These are phyloP conservation scores for Carpinus viminea DNA, from an alignment of 306 rosid species.

Conservation along the genomic window DNA sequence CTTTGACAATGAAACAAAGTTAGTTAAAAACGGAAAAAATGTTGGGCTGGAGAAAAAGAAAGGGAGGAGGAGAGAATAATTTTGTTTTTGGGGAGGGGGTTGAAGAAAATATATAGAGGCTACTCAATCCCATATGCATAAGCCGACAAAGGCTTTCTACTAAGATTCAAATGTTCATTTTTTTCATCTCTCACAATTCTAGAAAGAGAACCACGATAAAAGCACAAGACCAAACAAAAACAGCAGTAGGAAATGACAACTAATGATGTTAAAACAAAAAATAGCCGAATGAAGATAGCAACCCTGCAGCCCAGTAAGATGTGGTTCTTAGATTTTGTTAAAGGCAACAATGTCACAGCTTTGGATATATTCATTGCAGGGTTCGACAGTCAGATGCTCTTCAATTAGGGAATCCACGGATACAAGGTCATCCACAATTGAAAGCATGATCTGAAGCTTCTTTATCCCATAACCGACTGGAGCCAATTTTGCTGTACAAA, in stretches of 20 bases:
- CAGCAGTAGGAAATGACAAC: neutral
- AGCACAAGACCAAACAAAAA: slow-evolving; percentile 20
- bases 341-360: slow-evolving; percentile 95
- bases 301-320: slow-evolving; percentile 4
- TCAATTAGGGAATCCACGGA: slow-evolving; percentile 77
- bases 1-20: no score
- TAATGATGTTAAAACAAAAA: neutral
- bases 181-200: slow-evolving; percentile 31
- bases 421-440: slow-evolving; percentile 84
- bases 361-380: slow-evolving; percentile 66
- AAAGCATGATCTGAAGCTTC: slow-evolving; percentile 83
- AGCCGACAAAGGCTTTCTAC: neutral
- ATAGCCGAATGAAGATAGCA: slow-evolving; percentile 50
- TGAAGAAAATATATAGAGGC: no score
- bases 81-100: no score
- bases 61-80: no score
- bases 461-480: slow-evolving; percentile 90
- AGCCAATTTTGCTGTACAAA: slow-evolving; percentile 67
- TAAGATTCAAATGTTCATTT: slow-evolving; percentile 7
- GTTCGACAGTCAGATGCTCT: slow-evolving; percentile 71
- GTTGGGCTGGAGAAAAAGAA: no score
- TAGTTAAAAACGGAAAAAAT: no score
- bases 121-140: neutral
- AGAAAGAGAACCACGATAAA: slow-evolving; percentile 32
- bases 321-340: slow-evolving; percentile 70